These are phyloP conservation scores for Tephrocybe sp. DNA, from an alignment of 768 basidiomycete genomes.

Conservation along the genomic window DNA sequence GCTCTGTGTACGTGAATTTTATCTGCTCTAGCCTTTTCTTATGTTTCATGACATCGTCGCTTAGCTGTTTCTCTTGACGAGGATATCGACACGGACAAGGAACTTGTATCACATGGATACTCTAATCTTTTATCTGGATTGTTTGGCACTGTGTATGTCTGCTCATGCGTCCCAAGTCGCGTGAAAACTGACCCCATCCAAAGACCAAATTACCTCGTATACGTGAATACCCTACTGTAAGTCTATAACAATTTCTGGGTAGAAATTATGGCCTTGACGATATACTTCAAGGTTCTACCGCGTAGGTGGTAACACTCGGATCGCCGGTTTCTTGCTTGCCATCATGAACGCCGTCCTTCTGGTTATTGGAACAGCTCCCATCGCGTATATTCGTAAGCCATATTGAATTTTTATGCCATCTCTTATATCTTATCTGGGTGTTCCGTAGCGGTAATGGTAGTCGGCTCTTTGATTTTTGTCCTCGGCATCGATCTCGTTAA, in stretches of 20 bases:
- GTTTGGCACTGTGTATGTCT: slow-evolving; percentile 73
- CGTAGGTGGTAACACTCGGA: slow-evolving; percentile 82
- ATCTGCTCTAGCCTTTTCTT: not conserved
- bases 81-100: slow-evolving; percentile 88
- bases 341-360: slow-evolving; percentile 68
- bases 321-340: slow-evolving; percentile 85
- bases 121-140: slow-evolving; percentile 84
- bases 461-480: slow-evolving; percentile 89
- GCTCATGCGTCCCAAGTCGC: not conserved
- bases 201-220: slow-evolving; percentile 84
- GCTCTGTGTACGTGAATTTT: slow-evolving; percentile 60
- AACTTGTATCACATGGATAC: slow-evolving; percentile 89
- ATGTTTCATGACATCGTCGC: not conserved
- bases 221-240: slow-evolving; percentile 81
- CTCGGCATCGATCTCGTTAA: slow-evolving; percentile 92
- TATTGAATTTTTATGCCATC: not conserved
- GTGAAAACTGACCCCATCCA: slow-evolving; percentile 9
- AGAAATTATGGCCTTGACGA: not conserved
- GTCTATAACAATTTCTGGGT: not conserved
- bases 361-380: slow-evolving; percentile 82
- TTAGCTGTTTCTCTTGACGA: slow-evolving; percentile 83
- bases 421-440: not conserved
- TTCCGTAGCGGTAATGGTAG: slow-evolving; percentile 78
- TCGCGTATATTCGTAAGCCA: slow-evolving; percentile 84
- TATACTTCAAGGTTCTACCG: slow-evolving; percentile 74